phyloP scores from a whole-genome alignment of 352 stramenopile species.

The Phytophthora pinifolia region DNA sequence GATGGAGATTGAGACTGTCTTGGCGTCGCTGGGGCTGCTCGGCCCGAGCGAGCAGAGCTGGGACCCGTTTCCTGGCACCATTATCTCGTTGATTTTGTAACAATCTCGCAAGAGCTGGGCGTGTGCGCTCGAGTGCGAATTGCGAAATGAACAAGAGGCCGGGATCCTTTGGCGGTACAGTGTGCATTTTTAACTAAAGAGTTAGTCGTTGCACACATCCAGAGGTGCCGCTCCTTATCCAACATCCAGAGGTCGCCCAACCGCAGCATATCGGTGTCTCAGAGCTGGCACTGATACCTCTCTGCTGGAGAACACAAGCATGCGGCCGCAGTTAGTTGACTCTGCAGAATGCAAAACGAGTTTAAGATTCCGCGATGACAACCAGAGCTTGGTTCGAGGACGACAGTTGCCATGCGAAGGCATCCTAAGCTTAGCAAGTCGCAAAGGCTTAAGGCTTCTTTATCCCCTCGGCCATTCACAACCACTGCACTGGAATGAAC shows the following conservation, averaged over 20 bases:
- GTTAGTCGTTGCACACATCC: slow-evolving; percentile 14
- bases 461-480: no score
- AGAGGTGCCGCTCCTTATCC: slow-evolving; percentile 6
- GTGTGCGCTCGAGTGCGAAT: slow-evolving; percentile 13
- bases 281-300: no score
- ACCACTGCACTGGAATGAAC: not conserved
- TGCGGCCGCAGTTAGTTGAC: no score
- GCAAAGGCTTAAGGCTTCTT: not conserved
- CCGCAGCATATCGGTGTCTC: slow-evolving; percentile 6
- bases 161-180: slow-evolving; percentile 14
- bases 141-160: slow-evolving; percentile 14
- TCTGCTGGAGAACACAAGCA: no score
- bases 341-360: no score
- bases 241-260: slow-evolving; percentile 2
- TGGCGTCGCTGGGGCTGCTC: slow-evolving; percentile 1
- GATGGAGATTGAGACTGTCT: slow-evolving; percentile 24
- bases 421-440: no score
- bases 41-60: slow-evolving; percentile 8
- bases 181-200: slow-evolving; percentile 5
- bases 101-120: no score
- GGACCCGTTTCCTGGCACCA: slow-evolving; percentile 17
- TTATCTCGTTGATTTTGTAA: no score
- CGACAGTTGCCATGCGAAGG: not conserved
- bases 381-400: not conserved
- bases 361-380: not conserved